phyloP scores from a whole-genome alignment of 2,329 filamentous ascomycete species.

The Colletotrichum australisinense region DNA sequence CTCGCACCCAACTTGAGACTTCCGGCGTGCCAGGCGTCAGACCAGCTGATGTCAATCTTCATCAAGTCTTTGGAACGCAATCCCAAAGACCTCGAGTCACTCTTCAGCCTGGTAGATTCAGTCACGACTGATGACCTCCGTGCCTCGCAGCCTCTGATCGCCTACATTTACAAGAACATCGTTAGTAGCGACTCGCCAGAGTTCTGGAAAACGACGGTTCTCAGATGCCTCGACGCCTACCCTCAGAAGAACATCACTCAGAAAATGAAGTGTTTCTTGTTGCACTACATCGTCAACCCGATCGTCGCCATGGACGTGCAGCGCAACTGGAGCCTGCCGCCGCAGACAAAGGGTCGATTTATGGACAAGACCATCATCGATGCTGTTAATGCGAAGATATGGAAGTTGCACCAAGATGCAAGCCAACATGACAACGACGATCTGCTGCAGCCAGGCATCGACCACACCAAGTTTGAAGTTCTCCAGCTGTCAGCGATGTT shows the following conservation, averaged over 20 bases:
- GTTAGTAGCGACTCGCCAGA: constrained; percentile 87
- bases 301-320: constrained; percentile 97
- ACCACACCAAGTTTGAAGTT: constrained; percentile 95
- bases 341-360: constrained; percentile 70
- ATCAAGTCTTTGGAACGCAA: constrained; percentile 82
- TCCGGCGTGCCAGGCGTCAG: constrained; percentile 87
- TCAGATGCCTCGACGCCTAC: constrained; percentile 90
- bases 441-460: constrained; percentile 84
- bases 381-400: constrained; percentile 90
- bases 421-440: constrained; percentile 90
- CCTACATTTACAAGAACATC: constrained; percentile 87
- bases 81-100: constrained; percentile 81
- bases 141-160: constrained; percentile 77
- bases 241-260: constrained; percentile 82
- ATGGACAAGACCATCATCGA: constrained; percentile 91
- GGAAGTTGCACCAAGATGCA: constrained; percentile 89
- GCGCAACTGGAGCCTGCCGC: constrained; percentile 76
- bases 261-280: constrained; percentile 91
- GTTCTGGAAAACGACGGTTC: constrained; percentile 84
- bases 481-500: constrained; percentile 94
- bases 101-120: constrained; percentile 86
- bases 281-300: constrained; percentile 93
- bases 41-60: constrained; percentile 88
- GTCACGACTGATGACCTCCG: constrained; percentile 88
- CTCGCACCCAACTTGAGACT: constrained; percentile 81